Percentiles rank a stretch among this genome's conserved stretches.
phyloP scores from a whole-genome alignment of 306 rosid species.

The Prunus armeniaca region DNA sequence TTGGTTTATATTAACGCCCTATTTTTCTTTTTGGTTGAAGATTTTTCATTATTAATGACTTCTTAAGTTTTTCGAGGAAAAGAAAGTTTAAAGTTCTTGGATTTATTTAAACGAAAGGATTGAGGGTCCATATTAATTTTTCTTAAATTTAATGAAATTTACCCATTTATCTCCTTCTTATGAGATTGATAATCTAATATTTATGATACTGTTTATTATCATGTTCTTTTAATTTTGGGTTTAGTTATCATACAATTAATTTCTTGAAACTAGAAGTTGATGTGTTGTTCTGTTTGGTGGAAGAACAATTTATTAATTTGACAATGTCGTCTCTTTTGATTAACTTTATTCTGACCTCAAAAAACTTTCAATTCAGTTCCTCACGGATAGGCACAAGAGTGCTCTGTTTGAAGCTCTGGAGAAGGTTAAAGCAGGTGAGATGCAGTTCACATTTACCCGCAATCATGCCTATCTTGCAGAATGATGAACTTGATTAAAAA shows the following conservation, averaged over 20 bases:
- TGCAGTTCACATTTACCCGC: background rate
- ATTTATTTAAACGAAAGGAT: background rate
- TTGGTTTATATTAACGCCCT: background rate
- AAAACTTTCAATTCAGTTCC: slow-evolving; percentile 37
- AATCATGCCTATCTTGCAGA: background rate
- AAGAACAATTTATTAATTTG: background rate
- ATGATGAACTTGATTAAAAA: background rate
- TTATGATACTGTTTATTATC: background rate
- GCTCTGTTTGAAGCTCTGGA: slow-evolving; percentile 85
- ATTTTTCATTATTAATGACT: background rate
- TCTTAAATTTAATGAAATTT: background rate
- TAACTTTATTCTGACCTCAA: background rate
- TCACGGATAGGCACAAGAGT: slow-evolving; percentile 52
- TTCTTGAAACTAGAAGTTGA: background rate
- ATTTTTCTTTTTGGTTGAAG: background rate
- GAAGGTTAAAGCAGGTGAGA: slow-evolving; percentile 84
- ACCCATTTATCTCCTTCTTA: background rate
- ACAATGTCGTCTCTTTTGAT: slow-evolving; percentile 1
- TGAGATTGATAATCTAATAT: background rate
- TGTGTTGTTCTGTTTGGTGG: background rate
- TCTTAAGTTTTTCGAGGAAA: background rate
- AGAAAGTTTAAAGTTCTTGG: background rate
- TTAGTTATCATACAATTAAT: background rate
- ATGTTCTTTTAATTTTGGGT: background rate
- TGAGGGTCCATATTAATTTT: background rate